Base-by-base conservation (phyloP, 1,139 yeast species). In the Kazachstania sp. region DNA sequence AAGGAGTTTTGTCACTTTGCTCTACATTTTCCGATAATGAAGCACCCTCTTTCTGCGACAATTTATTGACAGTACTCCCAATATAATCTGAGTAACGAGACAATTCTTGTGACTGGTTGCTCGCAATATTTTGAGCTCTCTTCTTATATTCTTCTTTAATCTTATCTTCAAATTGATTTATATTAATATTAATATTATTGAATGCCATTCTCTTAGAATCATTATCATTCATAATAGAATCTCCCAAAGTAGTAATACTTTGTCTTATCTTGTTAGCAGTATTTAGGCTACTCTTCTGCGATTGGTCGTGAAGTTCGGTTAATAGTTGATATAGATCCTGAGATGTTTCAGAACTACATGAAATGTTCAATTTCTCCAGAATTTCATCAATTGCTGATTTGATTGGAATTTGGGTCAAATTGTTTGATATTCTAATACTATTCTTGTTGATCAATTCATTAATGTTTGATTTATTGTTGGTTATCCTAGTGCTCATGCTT, bases 31-130 rank as follows among this genome's bases (percentile, higher is more conserved):
- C 15, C n/a, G 31, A 15, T n/a, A 15, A 29, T 4, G 35, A 19
- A 16, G 16, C 1, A 31, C 34, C 31, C 9, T n/a, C 7, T 2
- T 45, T 20, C 9, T 35, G 18, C 4, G 50, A 29, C 15, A 54
- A 45, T 1, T 39, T 28, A 4, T 19, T 13, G 4, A 46, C 37
- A 11, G 52, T 36, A 3, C 41, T 16, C 1, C 37, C 32, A 2
- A 52, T 29, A 1, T 32, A 30, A 2, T 35, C 18, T 23, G 36
- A 46, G 28, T 52, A 49, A 6, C 37, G 46, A 3, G 20, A n/a
- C 4, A 56, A 31, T 11, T 49, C 43, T 16, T 49, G 49, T 12
- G 42, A 41, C 39, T 55, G 60, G 4, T 54, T 47, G 8, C 47
- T 43, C 4, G 52, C 37, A 6, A 54, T 47, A 45, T 58, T 56